These are phyloP conservation scores for Talaromyces sp. DNA, from an alignment of 2,329 filamentous ascomycete species.

Conservation along the genomic window DNA sequence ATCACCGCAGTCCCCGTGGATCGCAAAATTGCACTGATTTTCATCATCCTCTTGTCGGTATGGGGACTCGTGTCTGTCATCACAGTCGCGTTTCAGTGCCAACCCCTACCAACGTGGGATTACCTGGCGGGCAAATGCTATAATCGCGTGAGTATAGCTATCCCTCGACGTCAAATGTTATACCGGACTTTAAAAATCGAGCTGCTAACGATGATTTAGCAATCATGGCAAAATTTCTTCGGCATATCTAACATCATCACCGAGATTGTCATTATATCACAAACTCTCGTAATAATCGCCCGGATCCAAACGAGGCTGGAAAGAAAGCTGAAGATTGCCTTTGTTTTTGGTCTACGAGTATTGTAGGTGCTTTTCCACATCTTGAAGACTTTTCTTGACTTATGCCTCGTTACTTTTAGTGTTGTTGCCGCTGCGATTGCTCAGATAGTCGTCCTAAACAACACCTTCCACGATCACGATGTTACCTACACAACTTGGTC, in stretches of 20 bases:
- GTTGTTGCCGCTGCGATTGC: constrained; percentile 22
- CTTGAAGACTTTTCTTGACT: neutral
- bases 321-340: constrained; percentile 19
- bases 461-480: constrained; percentile 16
- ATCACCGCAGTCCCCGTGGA: constrained; percentile 20
- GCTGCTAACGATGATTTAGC: constrained; percentile 9
- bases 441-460: constrained; percentile 20
- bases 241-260: constrained; percentile 23
- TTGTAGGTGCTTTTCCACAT: constrained; percentile 18
- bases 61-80: constrained; percentile 19
- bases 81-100: constrained; percentile 21
- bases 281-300: constrained; percentile 21
- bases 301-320: constrained; percentile 21
- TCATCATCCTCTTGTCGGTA: constrained; percentile 16
- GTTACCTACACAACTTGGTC: constrained; percentile 22
- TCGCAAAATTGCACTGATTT: constrained; percentile 15
- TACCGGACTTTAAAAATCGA: neutral
- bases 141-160: constrained; percentile 16
- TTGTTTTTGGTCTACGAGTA: constrained; percentile 21
- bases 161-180: neutral
- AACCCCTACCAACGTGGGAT: constrained; percentile 19
- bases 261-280: constrained; percentile 21
- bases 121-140: constrained; percentile 20
- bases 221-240: constrained; percentile 24
- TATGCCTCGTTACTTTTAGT: constrained; percentile 14